Percentiles rank a stretch among this genome's conserved stretches.
Conservation (phyloP, 768 basidiomycete genomes). For the Mycena floridula region DNA sequence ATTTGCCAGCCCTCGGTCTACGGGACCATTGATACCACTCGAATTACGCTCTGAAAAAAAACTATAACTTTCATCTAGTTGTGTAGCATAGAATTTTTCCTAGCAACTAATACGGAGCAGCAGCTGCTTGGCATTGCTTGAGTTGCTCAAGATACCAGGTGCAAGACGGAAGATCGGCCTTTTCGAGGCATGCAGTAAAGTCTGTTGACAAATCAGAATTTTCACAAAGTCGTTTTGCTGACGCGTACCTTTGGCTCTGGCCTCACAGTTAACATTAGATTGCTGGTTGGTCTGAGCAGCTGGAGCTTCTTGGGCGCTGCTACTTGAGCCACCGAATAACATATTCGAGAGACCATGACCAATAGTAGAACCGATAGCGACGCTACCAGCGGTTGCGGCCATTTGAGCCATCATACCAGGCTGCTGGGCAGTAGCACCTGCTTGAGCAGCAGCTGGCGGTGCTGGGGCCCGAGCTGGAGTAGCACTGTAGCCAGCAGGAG, state of each 20-base stretch:
- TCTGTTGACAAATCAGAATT: slow-evolving; percentile 33
- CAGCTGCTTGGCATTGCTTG: slow-evolving; percentile 83
- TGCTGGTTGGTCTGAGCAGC: slow-evolving; percentile 45
- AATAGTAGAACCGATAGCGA: slow-evolving; percentile 81
- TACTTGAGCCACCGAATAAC: slow-evolving; percentile 73
- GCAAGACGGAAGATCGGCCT: slow-evolving; percentile 74
- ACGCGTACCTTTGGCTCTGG: slow-evolving; percentile 69
- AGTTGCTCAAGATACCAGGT: slow-evolving; percentile 85
- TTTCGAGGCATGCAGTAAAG: slow-evolving; percentile 81
- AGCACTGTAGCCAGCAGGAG: slow-evolving; percentile 29
- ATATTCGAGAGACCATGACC: slow-evolving; percentile 88
- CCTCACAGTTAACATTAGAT: slow-evolving; percentile 54
- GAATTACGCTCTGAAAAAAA: no score
- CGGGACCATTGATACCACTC: not conserved
- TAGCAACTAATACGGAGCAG: slow-evolving; percentile 42
- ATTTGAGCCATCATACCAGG: slow-evolving; percentile 80
- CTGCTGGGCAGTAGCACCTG: slow-evolving; percentile 38
- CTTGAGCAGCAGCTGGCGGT: slow-evolving; percentile 29
- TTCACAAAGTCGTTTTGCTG: not conserved
- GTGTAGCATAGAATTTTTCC: not conserved
- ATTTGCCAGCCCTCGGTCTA: not conserved
- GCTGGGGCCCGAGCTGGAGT: slow-evolving; percentile 32
- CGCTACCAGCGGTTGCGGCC: slow-evolving; percentile 88
- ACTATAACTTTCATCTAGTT: not conserved
- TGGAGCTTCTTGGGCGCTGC: slow-evolving; percentile 40